phyloP scores from a whole-genome alignment of 768 basidiomycete genomes.

The Rhizopogon roseolus region DNA sequence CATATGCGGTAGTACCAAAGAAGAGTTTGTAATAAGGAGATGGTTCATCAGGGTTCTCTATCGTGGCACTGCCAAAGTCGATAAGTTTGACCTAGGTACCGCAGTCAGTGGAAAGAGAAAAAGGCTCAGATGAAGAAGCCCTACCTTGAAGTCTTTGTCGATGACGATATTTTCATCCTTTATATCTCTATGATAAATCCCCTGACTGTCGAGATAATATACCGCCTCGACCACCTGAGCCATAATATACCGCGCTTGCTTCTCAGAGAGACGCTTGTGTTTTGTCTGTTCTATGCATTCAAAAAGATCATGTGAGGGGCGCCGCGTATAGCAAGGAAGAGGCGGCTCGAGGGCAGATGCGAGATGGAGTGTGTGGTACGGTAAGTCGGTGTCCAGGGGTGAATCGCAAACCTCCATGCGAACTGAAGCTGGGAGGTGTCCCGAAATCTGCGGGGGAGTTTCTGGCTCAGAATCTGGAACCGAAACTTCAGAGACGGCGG shows the following conservation, averaged over 20 bases:
- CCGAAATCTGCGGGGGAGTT: slow-evolving; percentile 35
- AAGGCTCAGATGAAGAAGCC: slow-evolving; percentile 2
- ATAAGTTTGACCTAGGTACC: slow-evolving; percentile 78
- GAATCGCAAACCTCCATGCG: slow-evolving; percentile 14
- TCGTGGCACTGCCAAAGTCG: slow-evolving; percentile 89
- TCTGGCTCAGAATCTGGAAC: slow-evolving; percentile 36
- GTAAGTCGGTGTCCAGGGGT: slow-evolving; percentile 1
- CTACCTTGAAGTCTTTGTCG: slow-evolving; percentile 65
- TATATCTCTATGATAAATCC: slow-evolving; percentile 92
- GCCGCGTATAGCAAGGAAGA: slow-evolving; percentile 50
- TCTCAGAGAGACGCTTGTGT: slow-evolving; percentile 74
- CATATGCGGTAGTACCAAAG: slow-evolving; percentile 94
- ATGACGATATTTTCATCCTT: slow-evolving; percentile 95
- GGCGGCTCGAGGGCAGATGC: slow-evolving; percentile 11
- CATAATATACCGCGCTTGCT: slow-evolving; percentile 78
- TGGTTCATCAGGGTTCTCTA: slow-evolving; percentile 57
- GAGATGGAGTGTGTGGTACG: slow-evolving; percentile 2
- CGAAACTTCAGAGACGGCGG: slow-evolving; percentile 48
- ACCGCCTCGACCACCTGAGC: slow-evolving; percentile 85
- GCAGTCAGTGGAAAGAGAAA: slow-evolving; percentile 7
- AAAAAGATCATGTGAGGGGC: slow-evolving; percentile 88
- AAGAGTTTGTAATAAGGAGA: slow-evolving; percentile 73
- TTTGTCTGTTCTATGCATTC: slow-evolving; percentile 91
- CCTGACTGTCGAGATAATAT: slow-evolving; percentile 71
- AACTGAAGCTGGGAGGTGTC: slow-evolving; percentile 14